Conservation (phyloP, 2,329 filamentous ascomycete genomes). For the Dothistroma pini region DNA sequence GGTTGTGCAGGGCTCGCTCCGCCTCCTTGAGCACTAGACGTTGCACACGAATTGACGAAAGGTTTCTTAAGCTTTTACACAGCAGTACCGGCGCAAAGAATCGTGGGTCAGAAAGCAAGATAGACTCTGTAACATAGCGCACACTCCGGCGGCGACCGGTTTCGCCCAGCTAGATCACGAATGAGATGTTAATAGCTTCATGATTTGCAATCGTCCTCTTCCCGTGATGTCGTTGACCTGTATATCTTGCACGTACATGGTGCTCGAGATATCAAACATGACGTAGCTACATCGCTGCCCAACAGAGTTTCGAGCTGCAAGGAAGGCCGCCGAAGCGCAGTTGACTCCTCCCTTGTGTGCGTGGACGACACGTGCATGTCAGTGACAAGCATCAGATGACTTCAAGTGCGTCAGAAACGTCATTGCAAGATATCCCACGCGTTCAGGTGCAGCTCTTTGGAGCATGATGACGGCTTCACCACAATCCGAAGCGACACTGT, state of each 20-base stretch:
- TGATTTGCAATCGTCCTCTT: not conserved
- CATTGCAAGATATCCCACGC: not conserved
- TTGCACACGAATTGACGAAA: not conserved
- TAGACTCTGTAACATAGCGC: not conserved
- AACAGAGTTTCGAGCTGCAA: not conserved
- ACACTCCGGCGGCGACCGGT: not conserved
- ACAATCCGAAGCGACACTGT: not conserved
- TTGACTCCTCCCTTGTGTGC: not conserved
- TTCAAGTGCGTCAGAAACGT: not conserved
- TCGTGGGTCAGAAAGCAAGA: constrained; percentile 1
- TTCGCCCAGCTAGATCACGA: not conserved
- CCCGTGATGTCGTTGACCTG: not conserved
- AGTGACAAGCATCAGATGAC: constrained; percentile 3
- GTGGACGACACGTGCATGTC: not conserved
- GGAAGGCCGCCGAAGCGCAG: constrained; percentile 1
- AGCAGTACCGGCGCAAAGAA: constrained; percentile 5
- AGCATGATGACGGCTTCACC: not conserved
- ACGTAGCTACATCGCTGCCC: not conserved
- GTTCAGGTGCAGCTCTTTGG: not conserved
- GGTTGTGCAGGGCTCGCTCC: constrained; percentile 94
- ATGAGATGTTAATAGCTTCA: constrained; percentile 3
- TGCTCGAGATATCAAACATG: not conserved
- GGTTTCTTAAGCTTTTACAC: not conserved
- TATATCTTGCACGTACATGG: not conserved
- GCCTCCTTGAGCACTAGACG: constrained; percentile 62